A percentile compares a stretch with the other conserved stretches of the same genome.
phyloP scores from a whole-genome alignment of 257 asterid species.

The Osmanthus fragrans region DNA sequence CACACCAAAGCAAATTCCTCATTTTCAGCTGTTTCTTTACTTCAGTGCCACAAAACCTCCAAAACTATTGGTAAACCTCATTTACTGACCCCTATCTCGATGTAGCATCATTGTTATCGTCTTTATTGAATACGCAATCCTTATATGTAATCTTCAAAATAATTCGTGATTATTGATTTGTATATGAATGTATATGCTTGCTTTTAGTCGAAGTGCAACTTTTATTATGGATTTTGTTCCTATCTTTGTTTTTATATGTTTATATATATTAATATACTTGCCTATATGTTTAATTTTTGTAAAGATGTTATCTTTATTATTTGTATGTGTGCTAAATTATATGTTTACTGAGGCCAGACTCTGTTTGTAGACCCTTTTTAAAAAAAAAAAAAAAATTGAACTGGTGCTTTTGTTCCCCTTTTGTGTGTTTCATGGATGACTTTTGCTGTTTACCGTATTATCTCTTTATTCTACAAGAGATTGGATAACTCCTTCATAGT shows the following conservation, averaged over 20 bases:
- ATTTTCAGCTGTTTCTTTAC: slow-evolving; percentile 40
- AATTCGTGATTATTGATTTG: background rate
- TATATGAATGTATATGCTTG: background rate
- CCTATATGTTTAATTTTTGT: background rate
- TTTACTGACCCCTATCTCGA: background rate
- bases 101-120: background rate
- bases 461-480: background rate
- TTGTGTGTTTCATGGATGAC: background rate
- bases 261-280: background rate
- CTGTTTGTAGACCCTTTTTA: background rate
- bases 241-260: background rate
- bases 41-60: slow-evolving; percentile 45
- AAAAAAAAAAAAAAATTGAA: too few species aligned
- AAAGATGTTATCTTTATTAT: background rate
- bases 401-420: background rate
- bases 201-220: background rate
- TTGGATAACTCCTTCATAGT: background rate
- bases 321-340: background rate
- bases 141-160: background rate
- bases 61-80: slow-evolving; percentile 51
- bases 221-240: background rate
- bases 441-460: background rate
- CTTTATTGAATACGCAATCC: background rate
- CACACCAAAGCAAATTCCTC: slow-evolving; percentile 38
- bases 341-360: background rate